These are phyloP conservation scores for Haplosporangium sp. DNA, from an alignment of 371 early-diverging fungal species.

Conservation along the genomic window DNA sequence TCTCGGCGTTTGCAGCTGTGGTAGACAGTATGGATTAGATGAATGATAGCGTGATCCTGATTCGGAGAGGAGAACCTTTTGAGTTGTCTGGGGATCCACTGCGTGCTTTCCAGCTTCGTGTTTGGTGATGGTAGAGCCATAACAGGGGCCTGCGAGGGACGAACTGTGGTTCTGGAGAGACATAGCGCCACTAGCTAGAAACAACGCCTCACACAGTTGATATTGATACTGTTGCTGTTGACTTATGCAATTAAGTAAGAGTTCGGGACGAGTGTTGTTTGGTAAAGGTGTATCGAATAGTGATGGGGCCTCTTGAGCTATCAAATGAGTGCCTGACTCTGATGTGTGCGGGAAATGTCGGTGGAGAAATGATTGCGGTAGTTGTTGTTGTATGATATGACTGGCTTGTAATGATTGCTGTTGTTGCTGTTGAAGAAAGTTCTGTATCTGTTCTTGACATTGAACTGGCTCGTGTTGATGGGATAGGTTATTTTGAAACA, in stretches of 20 bases:
- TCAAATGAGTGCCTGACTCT: no score
- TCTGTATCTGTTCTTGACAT: conserved; percentile 16
- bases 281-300: no score
- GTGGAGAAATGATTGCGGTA: neutral
- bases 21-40: conserved; percentile 11
- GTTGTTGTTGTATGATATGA: neutral
- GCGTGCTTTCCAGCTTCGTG: conserved; percentile 1
- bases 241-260: no score
- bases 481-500: neutral
- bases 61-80: neutral
- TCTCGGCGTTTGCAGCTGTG: conserved; percentile 42
- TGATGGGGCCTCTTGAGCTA: no score
- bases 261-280: no score
- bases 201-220: no score
- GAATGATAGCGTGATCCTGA: conserved; percentile 6
- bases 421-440: conserved; percentile 3
- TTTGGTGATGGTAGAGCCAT: no score
- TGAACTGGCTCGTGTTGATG: conserved; percentile 10
- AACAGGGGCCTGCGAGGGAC: no score
- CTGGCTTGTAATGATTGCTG: conserved; percentile 1
- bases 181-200: no score
- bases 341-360: neutral
- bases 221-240: no score
- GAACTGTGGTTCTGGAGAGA: no score
- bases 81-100: neutral